These are phyloP conservation scores for Linum trigynum DNA, from an alignment of 345 rosid species.

Conservation along the genomic window DNA sequence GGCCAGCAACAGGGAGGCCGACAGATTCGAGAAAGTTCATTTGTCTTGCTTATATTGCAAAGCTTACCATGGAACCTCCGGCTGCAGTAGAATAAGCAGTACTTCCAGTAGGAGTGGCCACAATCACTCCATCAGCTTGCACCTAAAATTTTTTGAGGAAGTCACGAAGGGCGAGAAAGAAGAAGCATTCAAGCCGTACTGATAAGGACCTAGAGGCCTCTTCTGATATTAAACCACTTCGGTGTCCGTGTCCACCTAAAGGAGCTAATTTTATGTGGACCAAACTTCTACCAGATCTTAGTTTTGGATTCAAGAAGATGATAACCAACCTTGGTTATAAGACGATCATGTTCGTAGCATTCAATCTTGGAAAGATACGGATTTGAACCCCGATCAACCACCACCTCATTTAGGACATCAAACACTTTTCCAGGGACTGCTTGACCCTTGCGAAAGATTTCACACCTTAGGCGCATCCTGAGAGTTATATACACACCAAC, in stretches of 20 bases:
- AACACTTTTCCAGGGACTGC: conserved; percentile 90
- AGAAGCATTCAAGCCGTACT: too few relatives aligned
- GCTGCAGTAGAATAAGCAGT: conserved; percentile 99
- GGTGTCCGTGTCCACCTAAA: too few relatives aligned
- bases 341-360: conserved; percentile 92
- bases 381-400: conserved; percentile 96
- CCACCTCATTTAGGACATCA: conserved; percentile 86
- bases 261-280: background rate
- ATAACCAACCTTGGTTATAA: conserved; percentile 64
- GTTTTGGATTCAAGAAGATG: too few relatives aligned
- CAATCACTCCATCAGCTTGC: conserved; percentile 98
- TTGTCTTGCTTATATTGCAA: background rate
- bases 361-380: conserved; percentile 97
- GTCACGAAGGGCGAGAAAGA: background rate
- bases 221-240: too few relatives aligned
- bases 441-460: conserved; percentile 80
- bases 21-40: background rate
- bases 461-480: conserved; percentile 85
- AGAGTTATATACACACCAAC: conserved; percentile 98
- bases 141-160: conserved; percentile 35
- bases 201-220: too few relatives aligned
- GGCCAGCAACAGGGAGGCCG: background rate
- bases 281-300: too few relatives aligned
- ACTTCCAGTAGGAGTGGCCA: conserved; percentile 99
- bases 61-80: conserved; percentile 94